phyloP scores from a whole-genome alignment of 306 rosid genomes.

The Lathyrus oleraceus region DNA sequence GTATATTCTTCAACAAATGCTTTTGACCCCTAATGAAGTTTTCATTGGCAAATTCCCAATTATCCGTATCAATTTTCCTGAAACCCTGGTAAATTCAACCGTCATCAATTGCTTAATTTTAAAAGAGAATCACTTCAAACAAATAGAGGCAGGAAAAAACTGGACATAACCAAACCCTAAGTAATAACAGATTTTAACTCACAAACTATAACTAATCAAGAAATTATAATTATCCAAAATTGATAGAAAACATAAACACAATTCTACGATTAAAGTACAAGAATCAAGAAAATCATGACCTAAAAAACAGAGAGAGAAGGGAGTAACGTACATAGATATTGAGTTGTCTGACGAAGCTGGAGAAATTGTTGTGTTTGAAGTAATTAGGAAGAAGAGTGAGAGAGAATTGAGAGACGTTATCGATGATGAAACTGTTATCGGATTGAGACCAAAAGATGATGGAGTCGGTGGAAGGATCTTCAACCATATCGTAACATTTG shows the following conservation, averaged over 20 bases:
- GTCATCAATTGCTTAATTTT: slow-evolving; percentile 23
- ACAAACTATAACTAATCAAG: not conserved
- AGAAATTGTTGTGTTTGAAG: slow-evolving; percentile 85
- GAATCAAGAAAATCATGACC: not conserved
- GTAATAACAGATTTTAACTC: not conserved
- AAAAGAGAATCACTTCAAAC: not conserved
- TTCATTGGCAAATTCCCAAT: slow-evolving; percentile 86
- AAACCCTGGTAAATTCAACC: slow-evolving; percentile 69
- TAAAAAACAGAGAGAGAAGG: not conserved
- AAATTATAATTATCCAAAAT: not conserved
- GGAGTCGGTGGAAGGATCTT: slow-evolving; percentile 54
- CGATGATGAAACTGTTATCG: slow-evolving; percentile 52
- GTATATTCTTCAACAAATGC: slow-evolving; percentile 70
- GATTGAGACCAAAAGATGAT: slow-evolving; percentile 59
- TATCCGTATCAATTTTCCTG: slow-evolving; percentile 78
- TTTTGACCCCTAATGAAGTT: slow-evolving; percentile 76
- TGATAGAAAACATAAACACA: not conserved
- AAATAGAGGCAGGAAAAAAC: not conserved
- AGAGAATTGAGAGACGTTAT: slow-evolving; percentile 65
- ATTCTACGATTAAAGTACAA: not conserved
- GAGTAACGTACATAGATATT: slow-evolving; percentile 63
- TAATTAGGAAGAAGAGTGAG: slow-evolving; percentile 60
- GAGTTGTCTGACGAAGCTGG: slow-evolving; percentile 91
- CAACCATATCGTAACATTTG: slow-evolving; percentile 80
- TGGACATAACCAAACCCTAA: slow-evolving; percentile 1